Evolutionary conservation across 352 stramenopile genomes (phyloP), one percentile per base, ranked within the genome.

Genomic region (Globisporangium yorkense): DNA sequence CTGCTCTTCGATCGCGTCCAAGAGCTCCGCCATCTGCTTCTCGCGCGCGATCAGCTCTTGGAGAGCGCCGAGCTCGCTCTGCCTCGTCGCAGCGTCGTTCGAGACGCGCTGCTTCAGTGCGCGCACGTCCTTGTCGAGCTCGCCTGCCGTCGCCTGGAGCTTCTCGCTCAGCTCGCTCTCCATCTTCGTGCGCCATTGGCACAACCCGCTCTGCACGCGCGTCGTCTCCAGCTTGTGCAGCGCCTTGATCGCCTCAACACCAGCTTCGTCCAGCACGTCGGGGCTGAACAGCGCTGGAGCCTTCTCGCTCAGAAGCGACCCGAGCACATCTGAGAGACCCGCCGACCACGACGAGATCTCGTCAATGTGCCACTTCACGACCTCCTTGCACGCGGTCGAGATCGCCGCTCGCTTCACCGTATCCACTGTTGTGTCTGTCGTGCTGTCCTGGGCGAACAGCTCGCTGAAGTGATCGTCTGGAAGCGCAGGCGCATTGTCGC

Each of bases 1-100:
- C 60, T 93, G 83, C 54, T 93, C 83, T 53, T 93, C 83, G 50
- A 89, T 88, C 10, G 75, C 83, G 62, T 93, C 83, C 47, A 93
- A 43, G 13, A 91, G 66, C 48, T 78, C 60, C 20, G 67, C 63
- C 71, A 89, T 83, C 62, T 89, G 76, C 51, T 80, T 73, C 56
- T 93, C 83, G 20, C 78, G 77, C 41, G 82, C 77, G 44, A 93
- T 85, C 39, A 87, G 66, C 57, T 88, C 79, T 52, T 74, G 67
- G 9, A 93, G 79, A n/a, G 74, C 70, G 37, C 60, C 57, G 2
- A 88, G 44, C 44, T 93, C 79, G 40, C 72, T 72, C 57, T 85
- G 63, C 48, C 77, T 67, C 44, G 79, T 75, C n/a, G 71, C 49
- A 0, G 29, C 49, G 24, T 80, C 72, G 35, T 57, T 72, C 29